phyloP scores from a whole-genome alignment of 306 rosid genomes.

The Elaeagnus macrophylla region DNA sequence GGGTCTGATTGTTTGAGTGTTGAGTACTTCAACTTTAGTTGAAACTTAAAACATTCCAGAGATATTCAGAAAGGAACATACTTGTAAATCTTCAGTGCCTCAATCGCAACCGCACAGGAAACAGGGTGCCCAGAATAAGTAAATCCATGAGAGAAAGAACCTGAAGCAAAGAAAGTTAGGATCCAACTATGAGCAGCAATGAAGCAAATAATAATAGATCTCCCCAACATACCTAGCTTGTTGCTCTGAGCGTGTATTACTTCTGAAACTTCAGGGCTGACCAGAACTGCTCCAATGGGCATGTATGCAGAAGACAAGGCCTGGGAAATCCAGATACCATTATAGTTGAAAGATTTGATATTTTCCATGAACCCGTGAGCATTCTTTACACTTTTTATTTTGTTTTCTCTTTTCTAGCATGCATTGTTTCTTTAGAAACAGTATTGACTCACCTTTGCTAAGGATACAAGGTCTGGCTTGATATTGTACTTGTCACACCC shows the following conservation, averaged over 20 bases:
- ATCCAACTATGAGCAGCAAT: slow-evolving; percentile 9
- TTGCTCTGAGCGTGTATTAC: slow-evolving; percentile 80
- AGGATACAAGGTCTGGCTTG: slow-evolving; percentile 84
- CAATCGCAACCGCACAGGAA: slow-evolving; percentile 84
- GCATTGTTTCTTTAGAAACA: background rate
- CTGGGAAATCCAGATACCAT: slow-evolving; percentile 29
- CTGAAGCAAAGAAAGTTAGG: slow-evolving; percentile 27
- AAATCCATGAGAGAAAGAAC: slow-evolving; percentile 70
- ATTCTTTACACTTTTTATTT: too few relatives aligned
- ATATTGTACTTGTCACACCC: slow-evolving; percentile 87
- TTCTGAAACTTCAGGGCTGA: slow-evolving; percentile 74
- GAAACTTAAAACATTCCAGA: slow-evolving; percentile 1
- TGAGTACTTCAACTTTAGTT: background rate
- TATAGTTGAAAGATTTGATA: background rate
- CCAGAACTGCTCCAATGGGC: slow-evolving; percentile 91
- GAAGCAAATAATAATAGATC: slow-evolving; percentile 1
- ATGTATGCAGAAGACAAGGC: slow-evolving; percentile 88
- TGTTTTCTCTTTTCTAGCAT: background rate
- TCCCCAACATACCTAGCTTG: slow-evolving; percentile 56
- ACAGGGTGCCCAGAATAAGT: slow-evolving; percentile 94
- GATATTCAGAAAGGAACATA: slow-evolving; percentile 29
- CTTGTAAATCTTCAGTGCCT: slow-evolving; percentile 86
- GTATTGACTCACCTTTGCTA: slow-evolving; percentile 65
- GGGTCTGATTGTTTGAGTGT: background rate
- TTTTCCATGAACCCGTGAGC: background rate